These are phyloP conservation scores for Penicillium polonicum DNA, from an alignment of 2,329 filamentous ascomycete genomes.

Conservation along the genomic window DNA sequence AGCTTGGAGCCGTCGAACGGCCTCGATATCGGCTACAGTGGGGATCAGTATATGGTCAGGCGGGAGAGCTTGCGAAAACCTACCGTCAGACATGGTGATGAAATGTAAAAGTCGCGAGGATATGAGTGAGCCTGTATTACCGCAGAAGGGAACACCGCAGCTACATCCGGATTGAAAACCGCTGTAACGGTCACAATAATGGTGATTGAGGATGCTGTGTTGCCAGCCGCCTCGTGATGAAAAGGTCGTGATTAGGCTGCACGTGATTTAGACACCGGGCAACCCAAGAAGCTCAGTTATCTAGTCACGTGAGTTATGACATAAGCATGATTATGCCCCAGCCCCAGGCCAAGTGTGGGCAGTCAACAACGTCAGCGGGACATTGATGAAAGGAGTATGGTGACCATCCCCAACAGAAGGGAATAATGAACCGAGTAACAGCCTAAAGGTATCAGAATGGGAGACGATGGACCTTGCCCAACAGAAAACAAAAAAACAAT, in stretches of 20 bases:
- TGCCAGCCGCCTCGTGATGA: conserved; percentile 24
- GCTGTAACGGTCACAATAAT: conserved; percentile 31
- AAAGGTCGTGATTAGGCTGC: conserved; percentile 18
- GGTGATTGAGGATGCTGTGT: conserved; percentile 19
- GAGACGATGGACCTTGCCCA: background rate
- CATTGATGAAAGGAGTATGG: background rate
- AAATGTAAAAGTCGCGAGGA: conserved; percentile 24
- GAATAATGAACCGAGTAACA: background rate
- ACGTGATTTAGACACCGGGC: background rate
- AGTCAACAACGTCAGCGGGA: background rate
- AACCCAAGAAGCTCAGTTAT: background rate
- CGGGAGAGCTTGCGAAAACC: conserved; percentile 19
- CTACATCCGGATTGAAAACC: conserved; percentile 39
- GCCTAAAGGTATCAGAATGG: too few species aligned
- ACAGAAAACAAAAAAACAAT: background rate
- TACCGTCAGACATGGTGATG: conserved; percentile 48
- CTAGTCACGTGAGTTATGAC: background rate
- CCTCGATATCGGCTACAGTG: conserved; percentile 72
- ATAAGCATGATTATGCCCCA: background rate
- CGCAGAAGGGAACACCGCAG: conserved; percentile 27
- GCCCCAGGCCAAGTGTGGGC: too few species aligned
- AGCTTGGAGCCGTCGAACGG: conserved; percentile 82
- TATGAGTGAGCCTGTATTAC: conserved; percentile 28
- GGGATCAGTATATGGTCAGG: conserved; percentile 24
- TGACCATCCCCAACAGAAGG: background rate